A percentile compares a stretch with the other conserved stretches of the same genome.
phyloP scores from a whole-genome alignment of 1,284 basidiomycete species.

The Rhizopogon parksii region DNA sequence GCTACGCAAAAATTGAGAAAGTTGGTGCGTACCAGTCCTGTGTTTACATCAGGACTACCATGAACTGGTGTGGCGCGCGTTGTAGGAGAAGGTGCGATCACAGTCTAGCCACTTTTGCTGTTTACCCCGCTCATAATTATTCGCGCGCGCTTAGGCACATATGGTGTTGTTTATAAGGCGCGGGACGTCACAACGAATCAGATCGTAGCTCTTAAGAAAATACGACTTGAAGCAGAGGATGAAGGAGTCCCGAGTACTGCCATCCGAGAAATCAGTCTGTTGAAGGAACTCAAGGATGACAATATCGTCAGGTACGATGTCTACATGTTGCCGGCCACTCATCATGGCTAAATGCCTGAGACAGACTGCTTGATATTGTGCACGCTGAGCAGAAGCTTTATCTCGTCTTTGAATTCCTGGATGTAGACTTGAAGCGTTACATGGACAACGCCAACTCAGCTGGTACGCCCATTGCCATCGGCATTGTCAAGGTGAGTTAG shows the following conservation, averaged over 20 bases:
- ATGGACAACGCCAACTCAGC: conserved; percentile 82
- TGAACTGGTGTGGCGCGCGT: conserved; percentile 14
- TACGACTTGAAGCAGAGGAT: conserved; percentile 95
- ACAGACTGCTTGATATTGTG: conserved; percentile 92
- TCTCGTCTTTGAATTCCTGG: conserved; percentile 93
- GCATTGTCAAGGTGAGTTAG: conserved; percentile 76
- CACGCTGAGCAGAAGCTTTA: conserved; percentile 97
- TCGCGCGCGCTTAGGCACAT: conserved; percentile 66
- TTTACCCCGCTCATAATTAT: conserved; percentile 25
- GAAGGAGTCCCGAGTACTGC: conserved; percentile 97
- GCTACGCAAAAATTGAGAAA: conserved; percentile 69
- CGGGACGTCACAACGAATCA: conserved; percentile 67
- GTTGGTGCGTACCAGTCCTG: conserved; percentile 49
- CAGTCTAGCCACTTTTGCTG: conserved; percentile 1
- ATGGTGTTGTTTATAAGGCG: conserved; percentile 97
- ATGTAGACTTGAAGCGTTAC: conserved; percentile 93
- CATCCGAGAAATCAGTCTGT: conserved; percentile 92
- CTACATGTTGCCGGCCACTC: conserved; percentile 10
- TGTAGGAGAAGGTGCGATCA: conserved; percentile 49
- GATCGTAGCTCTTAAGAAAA: conserved; percentile 95
- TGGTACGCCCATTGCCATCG: conserved; percentile 64
- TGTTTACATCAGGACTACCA: conserved; percentile 8
- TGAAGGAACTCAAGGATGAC: conserved; percentile 95
- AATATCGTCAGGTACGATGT: conserved; percentile 79
- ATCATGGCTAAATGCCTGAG: conserved; percentile 1